Evolutionary conservation across 768 basidiomycete genomes (phyloP).

Genomic region (Amanita pallidorosea): DNA sequence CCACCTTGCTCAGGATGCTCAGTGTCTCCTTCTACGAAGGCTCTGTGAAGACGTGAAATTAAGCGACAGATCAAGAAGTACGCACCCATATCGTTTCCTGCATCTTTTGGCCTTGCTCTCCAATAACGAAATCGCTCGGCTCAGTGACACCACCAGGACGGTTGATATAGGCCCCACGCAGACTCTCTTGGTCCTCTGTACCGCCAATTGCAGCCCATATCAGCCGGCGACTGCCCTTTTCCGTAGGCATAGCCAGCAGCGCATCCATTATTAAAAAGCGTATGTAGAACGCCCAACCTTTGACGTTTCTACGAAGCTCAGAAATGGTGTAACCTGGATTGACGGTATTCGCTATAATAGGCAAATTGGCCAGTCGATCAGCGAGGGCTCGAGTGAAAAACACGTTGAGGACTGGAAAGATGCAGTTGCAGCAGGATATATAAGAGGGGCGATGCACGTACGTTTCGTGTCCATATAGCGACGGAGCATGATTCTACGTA

Average conservation of each 20-base stretch:
- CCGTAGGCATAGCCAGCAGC: conserved; percentile 23
- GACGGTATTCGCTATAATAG: conserved; percentile 23
- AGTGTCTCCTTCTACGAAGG: neutral
- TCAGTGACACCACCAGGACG: conserved; percentile 16
- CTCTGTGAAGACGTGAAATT: neutral
- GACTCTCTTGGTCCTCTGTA: conserved; percentile 12
- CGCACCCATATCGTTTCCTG: conserved; percentile 26
- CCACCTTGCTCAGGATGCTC: conserved; percentile 4
- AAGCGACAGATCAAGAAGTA: neutral
- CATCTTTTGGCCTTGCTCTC: conserved; percentile 17
- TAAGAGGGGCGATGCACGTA: conserved; percentile 7
- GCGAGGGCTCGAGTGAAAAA: conserved; percentile 27
- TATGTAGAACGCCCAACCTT: conserved; percentile 10
- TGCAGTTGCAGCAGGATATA: too few relatives aligned
- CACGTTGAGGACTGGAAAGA: conserved; percentile 24
- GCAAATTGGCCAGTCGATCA: conserved; percentile 14
- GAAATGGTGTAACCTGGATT: conserved; percentile 34
- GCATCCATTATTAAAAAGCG: conserved; percentile 15
- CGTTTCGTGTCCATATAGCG: conserved; percentile 26
- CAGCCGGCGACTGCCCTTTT: conserved; percentile 23
- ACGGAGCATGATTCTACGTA: conserved; percentile 6
- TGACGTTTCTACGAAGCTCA: conserved; percentile 19
- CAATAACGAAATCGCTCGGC: conserved; percentile 22
- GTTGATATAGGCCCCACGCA: conserved; percentile 21
- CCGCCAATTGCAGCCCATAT: conserved; percentile 24